Evolutionary conservation across 768 basidiomycete genomes (phyloP).

Genomic region (Boletus speciosus): DNA sequence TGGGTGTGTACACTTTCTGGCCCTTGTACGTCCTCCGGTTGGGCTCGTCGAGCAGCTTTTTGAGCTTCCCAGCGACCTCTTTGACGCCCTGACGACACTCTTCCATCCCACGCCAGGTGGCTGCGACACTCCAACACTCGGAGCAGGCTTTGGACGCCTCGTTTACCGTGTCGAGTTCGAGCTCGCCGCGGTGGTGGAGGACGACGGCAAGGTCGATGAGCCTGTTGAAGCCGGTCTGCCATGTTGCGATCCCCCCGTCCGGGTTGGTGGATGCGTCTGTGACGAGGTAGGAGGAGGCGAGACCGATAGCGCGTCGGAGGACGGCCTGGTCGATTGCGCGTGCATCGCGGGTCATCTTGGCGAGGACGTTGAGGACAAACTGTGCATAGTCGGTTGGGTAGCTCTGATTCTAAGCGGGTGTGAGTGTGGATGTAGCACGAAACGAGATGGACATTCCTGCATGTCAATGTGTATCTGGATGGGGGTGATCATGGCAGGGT

Average conservation of each 20-base stretch:
- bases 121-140: slow-evolving; percentile 76
- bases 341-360: slow-evolving; percentile 44
- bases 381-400: slow-evolving; percentile 57
- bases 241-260: slow-evolving; percentile 52
- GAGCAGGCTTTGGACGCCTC: slow-evolving; percentile 60
- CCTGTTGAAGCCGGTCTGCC: slow-evolving; percentile 64
- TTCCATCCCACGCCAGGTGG: slow-evolving; percentile 64
- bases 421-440: not conserved
- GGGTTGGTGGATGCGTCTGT: slow-evolving; percentile 67
- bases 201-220: slow-evolving; percentile 71
- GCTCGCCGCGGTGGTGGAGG: slow-evolving; percentile 62
- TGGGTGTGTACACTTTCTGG: slow-evolving; percentile 32
- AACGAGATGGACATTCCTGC: slow-evolving; percentile 24
- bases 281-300: slow-evolving; percentile 76
- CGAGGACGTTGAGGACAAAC: slow-evolving; percentile 55
- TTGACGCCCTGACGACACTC: slow-evolving; percentile 61
- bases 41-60: slow-evolving; percentile 40
- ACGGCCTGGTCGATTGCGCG: slow-evolving; percentile 55
- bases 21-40: slow-evolving; percentile 30
- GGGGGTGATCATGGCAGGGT: slow-evolving; percentile 15
- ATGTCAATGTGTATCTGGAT: slow-evolving; percentile 24
- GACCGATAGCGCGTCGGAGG: slow-evolving; percentile 61
- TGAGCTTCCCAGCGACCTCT: slow-evolving; percentile 58
- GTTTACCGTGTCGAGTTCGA: slow-evolving; percentile 75
- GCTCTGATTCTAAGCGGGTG: slow-evolving; percentile 26